Evolutionary conservation across 2,329 filamentous ascomycete species (phyloP).

Genomic region (Colletotrichum plurivorum): DNA sequence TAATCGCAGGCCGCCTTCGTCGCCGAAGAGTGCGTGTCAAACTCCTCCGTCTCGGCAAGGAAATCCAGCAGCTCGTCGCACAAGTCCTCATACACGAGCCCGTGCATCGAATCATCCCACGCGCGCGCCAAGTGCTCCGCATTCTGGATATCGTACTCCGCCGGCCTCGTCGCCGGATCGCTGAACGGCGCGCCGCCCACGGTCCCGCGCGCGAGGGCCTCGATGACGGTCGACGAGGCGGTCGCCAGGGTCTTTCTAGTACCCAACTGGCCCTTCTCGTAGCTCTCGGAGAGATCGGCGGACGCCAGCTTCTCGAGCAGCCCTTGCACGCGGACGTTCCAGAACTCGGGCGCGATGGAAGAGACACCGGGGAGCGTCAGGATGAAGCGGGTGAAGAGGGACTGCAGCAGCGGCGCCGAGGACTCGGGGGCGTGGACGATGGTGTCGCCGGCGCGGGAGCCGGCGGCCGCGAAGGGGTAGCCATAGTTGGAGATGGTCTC

Average conservation of each 20-base stretch:
- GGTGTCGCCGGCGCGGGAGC: not conserved
- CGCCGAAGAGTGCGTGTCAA: conserved; percentile 74
- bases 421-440: conserved; percentile 52
- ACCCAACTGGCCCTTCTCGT: conserved; percentile 83
- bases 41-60: conserved; percentile 70
- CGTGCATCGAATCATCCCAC: conserved; percentile 77
- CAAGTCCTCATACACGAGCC: conserved; percentile 77
- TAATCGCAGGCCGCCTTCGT: conserved; percentile 77
- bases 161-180: conserved; percentile 36
- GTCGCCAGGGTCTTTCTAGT: conserved; percentile 82
- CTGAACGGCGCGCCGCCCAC: conserved; percentile 70
- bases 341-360: conserved; percentile 75
- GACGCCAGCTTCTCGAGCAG: conserved; percentile 74
- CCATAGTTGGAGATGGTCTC: conserved; percentile 77
- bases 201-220: conserved; percentile 76
- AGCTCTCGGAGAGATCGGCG: conserved; percentile 83
- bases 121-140: conserved; percentile 73
- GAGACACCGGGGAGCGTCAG: conserved; percentile 76
- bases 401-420: conserved; percentile 76
- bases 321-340: conserved; percentile 72
- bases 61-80: conserved; percentile 76
- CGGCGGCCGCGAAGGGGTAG: conserved; percentile 70
- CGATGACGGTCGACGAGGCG: conserved; percentile 77
- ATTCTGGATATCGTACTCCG: conserved; percentile 69
- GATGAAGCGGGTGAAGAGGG: conserved; percentile 75